Evolutionary conservation across 345 rosid genomes (phyloP).

Genomic region (Mangifera indica): DNA sequence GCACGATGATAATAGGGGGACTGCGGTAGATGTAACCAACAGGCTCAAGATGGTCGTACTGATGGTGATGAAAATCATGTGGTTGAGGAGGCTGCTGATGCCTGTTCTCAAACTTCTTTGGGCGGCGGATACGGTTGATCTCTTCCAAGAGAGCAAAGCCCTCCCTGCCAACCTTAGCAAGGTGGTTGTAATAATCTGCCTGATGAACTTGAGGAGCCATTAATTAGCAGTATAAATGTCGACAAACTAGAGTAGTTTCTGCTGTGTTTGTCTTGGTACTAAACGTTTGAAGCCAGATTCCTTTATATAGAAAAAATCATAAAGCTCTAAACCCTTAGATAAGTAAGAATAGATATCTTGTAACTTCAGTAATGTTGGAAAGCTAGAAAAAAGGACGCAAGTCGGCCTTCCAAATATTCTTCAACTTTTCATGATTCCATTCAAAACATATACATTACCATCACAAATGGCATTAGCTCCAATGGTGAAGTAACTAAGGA

Average conservation of each 20-base stretch:
- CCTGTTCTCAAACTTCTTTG: too few species aligned
- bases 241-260: too few species aligned
- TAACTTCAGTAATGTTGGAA: not conserved
- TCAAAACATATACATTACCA: not conserved
- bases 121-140: too few species aligned
- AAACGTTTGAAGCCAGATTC: too few species aligned
- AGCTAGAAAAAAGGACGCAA: not conserved
- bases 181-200: slow-evolving; percentile 3
- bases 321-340: too few species aligned
- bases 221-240: not conserved
- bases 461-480: not conserved
- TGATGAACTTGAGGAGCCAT: not conserved
- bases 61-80: too few species aligned
- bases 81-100: too few species aligned
- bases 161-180: slow-evolving; percentile 15
- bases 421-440: slow-evolving; percentile 6
- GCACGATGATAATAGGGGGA: too few species aligned
- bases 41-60: too few species aligned
- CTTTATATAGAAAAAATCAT: too few species aligned
- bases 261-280: too few species aligned
- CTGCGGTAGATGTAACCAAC: too few species aligned
- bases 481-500: not conserved
- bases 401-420: not conserved
- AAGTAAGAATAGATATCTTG: not conserved
- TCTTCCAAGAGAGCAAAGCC: slow-evolving; percentile 19